Base-by-base conservation (phyloP, 306 rosid species). In the Inga oerstediana region DNA sequence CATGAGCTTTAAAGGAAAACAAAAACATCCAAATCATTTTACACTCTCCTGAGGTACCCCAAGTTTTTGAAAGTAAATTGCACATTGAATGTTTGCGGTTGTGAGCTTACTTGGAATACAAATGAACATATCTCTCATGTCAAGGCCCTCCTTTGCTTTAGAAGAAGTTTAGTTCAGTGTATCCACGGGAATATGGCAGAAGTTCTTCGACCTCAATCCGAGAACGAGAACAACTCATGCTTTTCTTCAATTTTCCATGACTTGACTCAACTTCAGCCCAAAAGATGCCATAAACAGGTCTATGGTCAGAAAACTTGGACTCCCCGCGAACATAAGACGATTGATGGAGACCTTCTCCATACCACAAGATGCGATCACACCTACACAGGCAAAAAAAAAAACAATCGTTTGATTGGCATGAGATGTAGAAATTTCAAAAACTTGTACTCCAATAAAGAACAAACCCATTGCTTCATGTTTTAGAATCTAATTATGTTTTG, bases 311-410 rank as follows among this genome's bases (percentile, higher is more conserved):
- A 82, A 97, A 97, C 39, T 93, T 89, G 8, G 99, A 97, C 77
- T 94, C 98, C 19, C 99, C 98, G 1, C 99, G 99, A 78, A 92
- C 99, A 58, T 97, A 97, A 17, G 98, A 92, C 82, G 78, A 35
- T 87, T 97, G 99, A 85, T 91, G 99, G 27, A 97, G 98, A 49
- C 99, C 99, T 89, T 97, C 98, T 44, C 98, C 99, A 35, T 89
- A 87, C 99, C 98, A 97, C 89, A 97, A 84, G 77, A 97, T 97
- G 37, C 99, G 93, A 88, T 97, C 99, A 66, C 98, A 97, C 99
- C 99, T 97, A 82, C 78, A 80, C 54, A 22, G 48, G 30, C 30
- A 27, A 77, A 76, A 82, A 78, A 82, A 56, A 44, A 37, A 51
- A 80, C 82, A 61, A 62, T 45, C 70, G 66, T 65, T 10, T 62